Evolutionary conservation across 257 asterid species (phyloP).

Genomic region (Solanum sitiens): DNA sequence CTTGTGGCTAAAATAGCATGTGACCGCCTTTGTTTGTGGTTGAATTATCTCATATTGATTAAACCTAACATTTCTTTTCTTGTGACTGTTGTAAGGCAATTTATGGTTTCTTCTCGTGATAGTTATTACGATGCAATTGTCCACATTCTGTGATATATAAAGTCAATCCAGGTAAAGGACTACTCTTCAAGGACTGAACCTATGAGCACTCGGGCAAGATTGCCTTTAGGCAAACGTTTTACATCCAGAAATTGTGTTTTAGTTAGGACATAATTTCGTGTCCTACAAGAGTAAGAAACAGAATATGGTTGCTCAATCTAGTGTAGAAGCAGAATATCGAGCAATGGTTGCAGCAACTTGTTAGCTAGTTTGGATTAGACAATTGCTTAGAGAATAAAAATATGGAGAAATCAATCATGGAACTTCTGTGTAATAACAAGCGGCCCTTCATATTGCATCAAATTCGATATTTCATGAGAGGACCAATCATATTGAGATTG

Average conservation of each 20-base stretch:
- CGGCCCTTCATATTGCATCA: not conserved
- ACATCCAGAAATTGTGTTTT: not conserved
- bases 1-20: not conserved
- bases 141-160: not conserved
- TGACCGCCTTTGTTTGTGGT: not conserved
- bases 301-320: not conserved
- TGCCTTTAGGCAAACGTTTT: not conserved
- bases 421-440: not conserved
- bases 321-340: not conserved
- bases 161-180: not conserved
- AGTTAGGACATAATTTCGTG: not conserved
- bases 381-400: not conserved
- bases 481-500: not conserved
- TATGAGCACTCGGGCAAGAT: not conserved
- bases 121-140: not conserved
- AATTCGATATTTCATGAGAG: not conserved
- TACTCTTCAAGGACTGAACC: not conserved
- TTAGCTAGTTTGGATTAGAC: not conserved
- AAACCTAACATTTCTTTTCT: not conserved
- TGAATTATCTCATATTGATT: not conserved
- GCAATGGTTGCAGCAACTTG: not conserved
- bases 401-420: not conserved
- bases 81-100: not conserved
- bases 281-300: not conserved
- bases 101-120: not conserved